Evolutionary conservation across 2,329 filamentous ascomycete genomes (phyloP).

Genomic region (Scedosporium dehoogii): DNA sequence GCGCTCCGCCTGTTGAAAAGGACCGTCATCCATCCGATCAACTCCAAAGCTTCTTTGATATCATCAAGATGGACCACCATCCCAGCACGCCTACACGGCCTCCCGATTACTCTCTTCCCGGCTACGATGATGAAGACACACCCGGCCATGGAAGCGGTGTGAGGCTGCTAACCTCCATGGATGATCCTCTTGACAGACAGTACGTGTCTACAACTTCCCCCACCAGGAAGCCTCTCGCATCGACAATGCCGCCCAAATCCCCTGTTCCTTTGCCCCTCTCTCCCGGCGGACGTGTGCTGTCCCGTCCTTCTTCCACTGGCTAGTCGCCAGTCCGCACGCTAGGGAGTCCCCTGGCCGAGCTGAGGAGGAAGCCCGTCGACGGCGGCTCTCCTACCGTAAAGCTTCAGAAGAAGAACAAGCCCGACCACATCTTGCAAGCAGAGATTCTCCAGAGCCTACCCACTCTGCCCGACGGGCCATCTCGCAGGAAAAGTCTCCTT

Average conservation of each 20-base stretch:
- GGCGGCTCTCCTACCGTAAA: conserved; percentile 31
- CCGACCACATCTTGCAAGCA: conserved; percentile 18
- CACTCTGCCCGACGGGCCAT: conserved; percentile 40
- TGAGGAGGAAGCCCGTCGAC: not conserved
- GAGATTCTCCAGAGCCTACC: conserved; percentile 32
- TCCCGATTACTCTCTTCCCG: conserved; percentile 47
- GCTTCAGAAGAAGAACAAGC: conserved; percentile 33
- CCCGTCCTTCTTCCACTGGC: not conserved
- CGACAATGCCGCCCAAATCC: conserved; percentile 9
- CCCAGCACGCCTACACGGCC: conserved; percentile 30
- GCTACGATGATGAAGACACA: conserved; percentile 43
- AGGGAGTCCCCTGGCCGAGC: not conserved
- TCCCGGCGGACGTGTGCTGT: conserved; percentile 7
- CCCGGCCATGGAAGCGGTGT: conserved; percentile 36
- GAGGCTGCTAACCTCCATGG: conserved; percentile 52
- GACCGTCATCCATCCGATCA: too few relatives aligned
- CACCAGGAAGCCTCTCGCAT: conserved; percentile 7
- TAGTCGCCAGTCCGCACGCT: conserved; percentile 3
- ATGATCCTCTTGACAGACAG: conserved; percentile 43
- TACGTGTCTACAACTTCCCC: conserved; percentile 37
- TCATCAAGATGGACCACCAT: conserved; percentile 5
- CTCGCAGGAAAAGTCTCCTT: conserved; percentile 12
- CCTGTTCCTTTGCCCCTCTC: conserved; percentile 4
- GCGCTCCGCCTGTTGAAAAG: too few relatives aligned
- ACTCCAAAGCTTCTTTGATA: too few relatives aligned